These are phyloP conservation scores for Mucor racemosus DNA, from an alignment of 371 early-diverging fungal species.

Conservation along the genomic window DNA sequence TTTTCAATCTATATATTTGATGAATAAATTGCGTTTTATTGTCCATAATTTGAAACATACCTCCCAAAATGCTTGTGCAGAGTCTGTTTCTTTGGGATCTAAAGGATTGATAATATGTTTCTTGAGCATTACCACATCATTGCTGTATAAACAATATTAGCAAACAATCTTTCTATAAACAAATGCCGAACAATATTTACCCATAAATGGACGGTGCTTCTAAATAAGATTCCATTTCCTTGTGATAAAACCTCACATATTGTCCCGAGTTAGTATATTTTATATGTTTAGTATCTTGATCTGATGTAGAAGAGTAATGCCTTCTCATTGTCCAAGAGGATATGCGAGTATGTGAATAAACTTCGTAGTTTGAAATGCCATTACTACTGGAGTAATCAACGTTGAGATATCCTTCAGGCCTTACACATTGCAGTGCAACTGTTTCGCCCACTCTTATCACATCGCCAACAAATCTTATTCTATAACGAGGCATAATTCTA, in stretches of 20 bases:
- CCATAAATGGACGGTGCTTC: slow-evolving; percentile 31
- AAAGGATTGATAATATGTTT: slow-evolving; percentile 59
- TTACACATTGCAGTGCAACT: slow-evolving; percentile 56
- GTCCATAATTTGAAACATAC: slow-evolving; percentile 20
- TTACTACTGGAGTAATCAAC: slow-evolving; percentile 21
- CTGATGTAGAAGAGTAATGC: slow-evolving; percentile 29
- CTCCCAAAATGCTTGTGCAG: slow-evolving; percentile 62
- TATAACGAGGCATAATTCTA: slow-evolving; percentile 58
- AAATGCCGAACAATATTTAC: slow-evolving; percentile 15
- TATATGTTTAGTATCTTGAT: slow-evolving; percentile 26
- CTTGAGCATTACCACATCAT: slow-evolving; percentile 26
- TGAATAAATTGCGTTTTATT: background rate
- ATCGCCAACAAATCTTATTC: slow-evolving; percentile 63
- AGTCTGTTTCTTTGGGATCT: slow-evolving; percentile 60
- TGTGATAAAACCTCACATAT: slow-evolving; percentile 60
- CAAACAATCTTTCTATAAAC: no score
- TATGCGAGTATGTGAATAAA: slow-evolving; percentile 40
- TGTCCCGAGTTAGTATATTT: slow-evolving; percentile 47
- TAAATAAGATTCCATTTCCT: slow-evolving; percentile 60
- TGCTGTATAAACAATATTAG: background rate
- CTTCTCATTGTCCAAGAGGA: slow-evolving; percentile 45
- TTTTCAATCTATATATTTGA: slow-evolving; percentile 37
- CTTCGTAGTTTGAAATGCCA: slow-evolving; percentile 33
- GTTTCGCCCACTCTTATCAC: slow-evolving; percentile 56
- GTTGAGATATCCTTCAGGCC: slow-evolving; percentile 57